phyloP scores from a whole-genome alignment of 106 monocot species.

The Ottelia alismoides region DNA sequence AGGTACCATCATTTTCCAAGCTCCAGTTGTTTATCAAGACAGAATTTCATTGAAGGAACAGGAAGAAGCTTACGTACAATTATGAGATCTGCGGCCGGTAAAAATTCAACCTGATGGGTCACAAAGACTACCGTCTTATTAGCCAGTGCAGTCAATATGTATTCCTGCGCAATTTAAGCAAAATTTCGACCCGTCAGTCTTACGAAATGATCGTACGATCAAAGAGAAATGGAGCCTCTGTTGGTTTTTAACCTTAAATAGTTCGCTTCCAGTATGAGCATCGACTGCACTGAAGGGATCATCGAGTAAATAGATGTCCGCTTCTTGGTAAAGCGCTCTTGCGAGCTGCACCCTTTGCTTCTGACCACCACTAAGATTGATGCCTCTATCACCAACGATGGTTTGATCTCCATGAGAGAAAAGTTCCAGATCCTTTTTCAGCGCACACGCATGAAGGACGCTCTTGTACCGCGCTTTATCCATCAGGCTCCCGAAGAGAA shows the following conservation, averaged over 20 bases:
- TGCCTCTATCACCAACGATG: constrained; percentile 63
- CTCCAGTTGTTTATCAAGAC: not conserved
- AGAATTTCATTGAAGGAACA: not conserved
- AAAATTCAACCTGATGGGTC: constrained; percentile 78
- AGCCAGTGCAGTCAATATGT: constrained; percentile 50
- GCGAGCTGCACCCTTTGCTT: constrained; percentile 95
- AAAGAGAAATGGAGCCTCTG: no score
- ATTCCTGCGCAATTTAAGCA: no score
- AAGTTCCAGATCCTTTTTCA: constrained; percentile 49
- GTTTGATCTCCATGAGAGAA: constrained; percentile 59
- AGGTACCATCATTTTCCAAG: not conserved
- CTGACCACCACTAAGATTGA: constrained; percentile 84
- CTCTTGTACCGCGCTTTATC: constrained; percentile 30
- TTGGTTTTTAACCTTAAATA: constrained; percentile 95
- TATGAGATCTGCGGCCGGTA: constrained; percentile 57
- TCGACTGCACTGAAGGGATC: constrained; percentile 96
- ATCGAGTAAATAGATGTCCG: constrained; percentile 66
- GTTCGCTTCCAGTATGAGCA: constrained; percentile 73
- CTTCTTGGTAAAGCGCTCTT: constrained; percentile 56
- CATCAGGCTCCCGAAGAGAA: constrained; percentile 76
- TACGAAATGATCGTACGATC: no score
- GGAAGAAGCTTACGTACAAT: constrained; percentile 24
- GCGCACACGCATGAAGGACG: constrained; percentile 56
- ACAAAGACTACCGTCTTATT: constrained; percentile 60
- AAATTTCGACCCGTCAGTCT: no score